Evolutionary conservation across 106 monocot genomes (phyloP).

Genomic region (Cymbidium sinense): DNA sequence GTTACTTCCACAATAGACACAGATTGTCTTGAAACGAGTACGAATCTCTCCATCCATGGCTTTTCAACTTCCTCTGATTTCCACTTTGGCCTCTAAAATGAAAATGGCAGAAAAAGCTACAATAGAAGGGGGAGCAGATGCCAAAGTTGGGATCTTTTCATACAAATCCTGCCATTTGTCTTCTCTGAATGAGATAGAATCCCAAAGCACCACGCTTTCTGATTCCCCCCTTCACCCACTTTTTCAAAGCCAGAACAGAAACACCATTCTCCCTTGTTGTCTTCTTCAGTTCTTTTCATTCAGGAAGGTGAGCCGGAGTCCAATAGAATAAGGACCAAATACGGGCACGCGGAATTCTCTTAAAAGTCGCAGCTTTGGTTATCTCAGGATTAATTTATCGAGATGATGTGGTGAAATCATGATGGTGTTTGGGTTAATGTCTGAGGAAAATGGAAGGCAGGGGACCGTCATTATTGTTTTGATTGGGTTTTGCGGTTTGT

Average conservation of each 20-base stretch:
- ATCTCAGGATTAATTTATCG: conserved; percentile 2
- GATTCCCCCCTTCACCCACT: not conserved
- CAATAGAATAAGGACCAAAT: not conserved
- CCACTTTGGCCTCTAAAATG: not conserved
- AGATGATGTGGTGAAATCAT: not conserved
- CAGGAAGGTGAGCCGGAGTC: not conserved
- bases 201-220: not conserved
- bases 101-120: not conserved
- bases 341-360: conserved; percentile 4
- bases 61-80: not conserved
- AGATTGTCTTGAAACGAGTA: conserved; percentile 47
- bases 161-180: not conserved
- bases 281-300: too few relatives aligned
- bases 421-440: not conserved
- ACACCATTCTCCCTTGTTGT: not conserved
- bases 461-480: not conserved
- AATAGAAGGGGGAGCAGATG: not conserved
- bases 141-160: not conserved
- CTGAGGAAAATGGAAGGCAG: not conserved
- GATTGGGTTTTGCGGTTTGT: not conserved
- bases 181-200: not conserved
- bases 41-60: conserved; percentile 9
- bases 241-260: conserved; percentile 1
- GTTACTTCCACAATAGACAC: conserved; percentile 88
- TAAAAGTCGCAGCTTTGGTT: not conserved